phyloP scores from a whole-genome alignment of 768 basidiomycete species.

The Cubamyces sp. region DNA sequence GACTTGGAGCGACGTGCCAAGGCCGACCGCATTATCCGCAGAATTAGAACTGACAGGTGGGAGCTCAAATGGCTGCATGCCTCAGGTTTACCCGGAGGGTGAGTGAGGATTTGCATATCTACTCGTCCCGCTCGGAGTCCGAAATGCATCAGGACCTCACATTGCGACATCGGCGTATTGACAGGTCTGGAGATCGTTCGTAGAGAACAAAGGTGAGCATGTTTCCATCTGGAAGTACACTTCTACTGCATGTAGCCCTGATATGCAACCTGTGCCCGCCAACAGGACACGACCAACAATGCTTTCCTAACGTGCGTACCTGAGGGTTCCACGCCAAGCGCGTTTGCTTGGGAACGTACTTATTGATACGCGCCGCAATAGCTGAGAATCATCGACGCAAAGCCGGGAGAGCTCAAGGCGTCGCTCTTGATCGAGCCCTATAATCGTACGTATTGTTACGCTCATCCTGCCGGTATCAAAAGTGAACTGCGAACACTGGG shows the following conservation, averaged over 20 bases:
- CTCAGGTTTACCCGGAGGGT: slow-evolving; percentile 71
- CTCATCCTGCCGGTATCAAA: not conserved
- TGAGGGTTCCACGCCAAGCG: not conserved
- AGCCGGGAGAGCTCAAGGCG: slow-evolving; percentile 72
- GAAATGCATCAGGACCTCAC: not conserved
- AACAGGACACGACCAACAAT: slow-evolving; percentile 77
- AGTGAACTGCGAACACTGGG: not conserved
- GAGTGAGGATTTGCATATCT: slow-evolving; percentile 21
- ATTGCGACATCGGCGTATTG: not conserved
- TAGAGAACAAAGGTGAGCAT: slow-evolving; percentile 66
- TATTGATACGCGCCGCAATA: slow-evolving; percentile 33
- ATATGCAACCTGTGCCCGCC: slow-evolving; percentile 13
- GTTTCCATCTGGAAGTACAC: not conserved
- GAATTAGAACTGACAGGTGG: not conserved
- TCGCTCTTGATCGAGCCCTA: slow-evolving; percentile 75
- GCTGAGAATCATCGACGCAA: slow-evolving; percentile 66
- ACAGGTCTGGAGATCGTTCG: slow-evolving; percentile 83
- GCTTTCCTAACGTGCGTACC: slow-evolving; percentile 76
- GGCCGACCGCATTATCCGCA: too few relatives aligned
- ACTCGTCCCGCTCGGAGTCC: too few relatives aligned
- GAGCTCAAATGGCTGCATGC: slow-evolving; percentile 63
- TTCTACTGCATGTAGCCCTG: not conserved
- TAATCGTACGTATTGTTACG: slow-evolving; percentile 50
- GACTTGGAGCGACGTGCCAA: not conserved
- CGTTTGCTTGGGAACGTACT: not conserved